Evolutionary conservation across 805 yeast genomes (phyloP).

Genomic region (Wickerhamiella allomyrinae): DNA sequence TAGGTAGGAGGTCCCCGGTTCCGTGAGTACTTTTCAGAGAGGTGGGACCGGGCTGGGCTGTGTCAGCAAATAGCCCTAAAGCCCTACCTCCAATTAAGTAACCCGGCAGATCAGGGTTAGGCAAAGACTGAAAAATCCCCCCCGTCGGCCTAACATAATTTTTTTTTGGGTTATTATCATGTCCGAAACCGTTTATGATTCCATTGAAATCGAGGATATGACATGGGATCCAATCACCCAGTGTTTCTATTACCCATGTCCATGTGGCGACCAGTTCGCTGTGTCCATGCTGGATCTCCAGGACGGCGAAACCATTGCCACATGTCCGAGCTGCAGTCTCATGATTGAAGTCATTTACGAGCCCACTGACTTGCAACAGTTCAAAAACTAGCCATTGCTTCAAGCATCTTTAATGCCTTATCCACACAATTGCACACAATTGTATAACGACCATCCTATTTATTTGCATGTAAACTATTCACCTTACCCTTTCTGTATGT

Average conservation of each 20-base stretch:
- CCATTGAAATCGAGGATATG: conserved; percentile 94
- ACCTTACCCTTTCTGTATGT: neutral
- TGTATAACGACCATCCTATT: too few species aligned
- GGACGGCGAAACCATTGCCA: conserved; percentile 81
- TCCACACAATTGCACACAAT: neutral
- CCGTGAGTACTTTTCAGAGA: conserved; percentile 4
- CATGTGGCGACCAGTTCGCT: conserved; percentile 93
- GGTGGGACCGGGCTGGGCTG: neutral
- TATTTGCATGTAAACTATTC: neutral
- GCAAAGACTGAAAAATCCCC: neutral
- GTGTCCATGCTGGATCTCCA: conserved; percentile 68
- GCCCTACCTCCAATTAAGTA: neutral
- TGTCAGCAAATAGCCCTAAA: conserved; percentile 1
- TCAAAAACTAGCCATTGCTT: conserved; percentile 4
- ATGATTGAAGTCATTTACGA: conserved; percentile 90
- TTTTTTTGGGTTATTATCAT: neutral
- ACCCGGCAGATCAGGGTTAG: too few species aligned
- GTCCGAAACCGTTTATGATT: conserved; percentile 44
- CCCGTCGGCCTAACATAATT: neutral
- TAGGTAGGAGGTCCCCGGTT: conserved; percentile 3
- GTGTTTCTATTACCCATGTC: conserved; percentile 88
- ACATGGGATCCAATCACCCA: conserved; percentile 73
- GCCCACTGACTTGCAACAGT: conserved; percentile 26
- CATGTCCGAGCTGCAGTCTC: conserved; percentile 89
- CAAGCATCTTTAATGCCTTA: neutral